Evolutionary conservation across 495 filamentous ascomycete genomes (phyloP), one percentile per base, ranked within the genome.

Genomic region (Terfezia claveryi): DNA sequence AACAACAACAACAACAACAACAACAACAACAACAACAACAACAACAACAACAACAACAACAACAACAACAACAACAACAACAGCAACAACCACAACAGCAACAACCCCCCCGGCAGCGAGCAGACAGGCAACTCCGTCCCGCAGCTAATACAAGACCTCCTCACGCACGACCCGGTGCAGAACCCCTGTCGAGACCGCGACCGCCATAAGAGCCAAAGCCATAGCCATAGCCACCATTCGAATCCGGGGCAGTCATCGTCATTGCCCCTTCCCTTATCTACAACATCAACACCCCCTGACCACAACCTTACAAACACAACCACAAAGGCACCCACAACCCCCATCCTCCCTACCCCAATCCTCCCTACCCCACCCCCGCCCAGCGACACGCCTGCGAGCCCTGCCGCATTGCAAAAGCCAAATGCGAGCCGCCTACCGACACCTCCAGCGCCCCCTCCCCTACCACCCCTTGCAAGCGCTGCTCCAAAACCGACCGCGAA

Each of bases 301-400:
- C 27, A 32, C 27, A 32, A 32, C 27, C 27, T 0, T 0, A 32
- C 27, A 32, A 32, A 32, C 27, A 32, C 27, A 32, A 4, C 27
- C 27, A 32, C 4, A 4, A 32, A 32, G 27, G 7, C 27, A 4
- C 4, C 27, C 27, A 32, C 27, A 32, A 32, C 27, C 27, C 27
- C 27, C 27, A 32, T 32, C 27, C 27, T 7, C 27, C 41, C 12
- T 5, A 5, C 12, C 14, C 41, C 12, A 46, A 2, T 4, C 12
- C 7, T 4, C 12, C 0, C 41, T 2, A 14, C 41, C 1, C 41
- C 4, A 14, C 41, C 41, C 8, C 12, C 14, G 41, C 41, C 14
- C 80, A 87, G 38, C 76, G 82, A 2, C 81, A 87, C n/a, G 88
- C 89, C 14, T 98, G 89, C 68, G 91, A 95, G 65, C 80, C 84